phyloP scores from a whole-genome alignment of 2,329 filamentous ascomycete species.

The Ophiocordyceps polyrhachis-furcata region DNA sequence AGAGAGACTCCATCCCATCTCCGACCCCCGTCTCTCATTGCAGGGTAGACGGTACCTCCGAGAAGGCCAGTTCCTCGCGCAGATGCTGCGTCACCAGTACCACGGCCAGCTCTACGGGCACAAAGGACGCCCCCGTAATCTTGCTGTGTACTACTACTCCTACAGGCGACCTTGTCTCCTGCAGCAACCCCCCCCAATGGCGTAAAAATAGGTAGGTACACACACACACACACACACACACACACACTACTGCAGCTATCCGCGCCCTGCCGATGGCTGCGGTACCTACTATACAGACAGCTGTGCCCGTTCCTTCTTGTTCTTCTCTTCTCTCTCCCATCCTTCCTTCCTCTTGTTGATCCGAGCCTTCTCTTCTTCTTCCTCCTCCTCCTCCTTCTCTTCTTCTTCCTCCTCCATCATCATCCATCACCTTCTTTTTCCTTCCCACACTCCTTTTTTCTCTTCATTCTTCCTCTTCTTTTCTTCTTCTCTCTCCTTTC shows the following conservation, averaged over 20 bases:
- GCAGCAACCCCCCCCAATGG: neutral
- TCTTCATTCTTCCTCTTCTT: neutral
- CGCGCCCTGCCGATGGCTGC: neutral
- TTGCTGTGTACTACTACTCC: neutral
- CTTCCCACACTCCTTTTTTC: neutral
- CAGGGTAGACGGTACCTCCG: neutral
- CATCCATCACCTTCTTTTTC: neutral
- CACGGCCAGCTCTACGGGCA: neutral
- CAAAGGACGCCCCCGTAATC: neutral
- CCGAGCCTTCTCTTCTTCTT: neutral
- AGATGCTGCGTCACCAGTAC: neutral
- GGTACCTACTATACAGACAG: no score
- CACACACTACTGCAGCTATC: neutral
- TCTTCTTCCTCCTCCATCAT: neutral
- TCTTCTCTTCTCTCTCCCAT: no score
- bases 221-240: neutral
- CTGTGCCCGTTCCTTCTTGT: no score
- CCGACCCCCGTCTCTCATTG: neutral
- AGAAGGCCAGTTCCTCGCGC: neutral
- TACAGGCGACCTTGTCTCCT: no score
- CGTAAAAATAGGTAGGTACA: neutral
- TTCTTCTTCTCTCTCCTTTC: neutral
- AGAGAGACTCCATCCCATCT: no score
- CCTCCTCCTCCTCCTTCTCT: neutral
- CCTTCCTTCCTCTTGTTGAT: no score